Evolutionary conservation across 78 protist species (phyloP).

Genomic region (Capsaspora owczarzaki): DNA sequence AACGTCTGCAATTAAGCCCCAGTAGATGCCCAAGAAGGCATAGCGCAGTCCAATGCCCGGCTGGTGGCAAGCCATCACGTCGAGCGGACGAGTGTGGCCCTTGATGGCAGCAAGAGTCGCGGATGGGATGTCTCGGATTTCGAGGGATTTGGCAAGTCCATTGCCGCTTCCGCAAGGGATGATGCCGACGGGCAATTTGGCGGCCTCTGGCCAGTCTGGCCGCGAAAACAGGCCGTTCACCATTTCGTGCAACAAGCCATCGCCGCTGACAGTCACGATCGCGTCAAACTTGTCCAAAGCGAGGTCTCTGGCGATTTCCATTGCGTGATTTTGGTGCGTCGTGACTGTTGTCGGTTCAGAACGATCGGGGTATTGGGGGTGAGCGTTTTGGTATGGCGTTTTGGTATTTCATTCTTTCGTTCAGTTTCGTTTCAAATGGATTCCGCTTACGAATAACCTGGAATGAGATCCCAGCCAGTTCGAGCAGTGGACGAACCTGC

Average conservation of each 20-base stretch:
- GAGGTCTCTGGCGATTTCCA: not conserved
- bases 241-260: conserved; percentile 8
- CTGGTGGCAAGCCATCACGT: conserved; percentile 23
- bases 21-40: conserved; percentile 32
- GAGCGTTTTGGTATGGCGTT: not conserved
- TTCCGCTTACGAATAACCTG: no score
- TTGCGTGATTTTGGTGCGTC: not conserved
- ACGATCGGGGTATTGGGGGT: not conserved
- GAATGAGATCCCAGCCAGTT: no score
- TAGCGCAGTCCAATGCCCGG: conserved; percentile 20
- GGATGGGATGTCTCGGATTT: not conserved
- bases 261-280: conserved; percentile 12
- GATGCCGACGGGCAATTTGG: not conserved
- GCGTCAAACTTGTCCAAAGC: not conserved
- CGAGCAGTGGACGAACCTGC: not conserved
- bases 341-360: not conserved
- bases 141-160: not conserved
- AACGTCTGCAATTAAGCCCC: conserved; percentile 40
- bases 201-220: not conserved
- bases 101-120: not conserved
- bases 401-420: no score
- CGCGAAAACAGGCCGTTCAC: conserved; percentile 14
- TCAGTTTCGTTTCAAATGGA: no score
- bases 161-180: conserved; percentile 1
- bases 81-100: conserved; percentile 42